Base-by-base conservation (phyloP, 2,329 filamentous ascomycete genomes). In the Beauveria bassiana region DNA sequence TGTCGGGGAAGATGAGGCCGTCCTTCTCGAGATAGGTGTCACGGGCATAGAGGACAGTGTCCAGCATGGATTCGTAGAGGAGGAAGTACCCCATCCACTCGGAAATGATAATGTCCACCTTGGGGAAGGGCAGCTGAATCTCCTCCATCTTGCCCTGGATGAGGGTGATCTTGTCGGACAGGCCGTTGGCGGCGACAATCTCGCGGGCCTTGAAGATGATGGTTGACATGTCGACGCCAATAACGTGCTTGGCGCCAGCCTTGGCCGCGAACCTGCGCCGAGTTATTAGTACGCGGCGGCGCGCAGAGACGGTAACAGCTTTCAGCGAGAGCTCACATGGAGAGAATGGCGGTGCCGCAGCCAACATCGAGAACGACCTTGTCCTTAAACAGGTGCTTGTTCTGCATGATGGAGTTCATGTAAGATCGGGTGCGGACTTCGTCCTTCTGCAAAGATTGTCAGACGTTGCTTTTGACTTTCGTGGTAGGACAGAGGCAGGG, bases 11-110 rank as follows among this genome's bases (percentile, higher is more conserved):
- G 78, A 99, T 98, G 70, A 97, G 81, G 66, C 93, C 93, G 68
- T 90, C 90, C 73, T 90, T 88, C 65, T 80, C 81, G 64, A 99
- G 86, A 77, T 96, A 99, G 74, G 83, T 89, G 82, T 99, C 95
- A 69, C 95, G 88, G 28, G 95, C 95, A 73, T 97, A 98, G 63
- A 99, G 84, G 56, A 99, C 95, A 38, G 95, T 99, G 79, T 99
- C 95, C 72, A 99, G 78, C 95, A 99, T 99, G 85, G 86, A 90
- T 86, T 99, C 95, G 78, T 99, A 99, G 64, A 99, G 86, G 59
- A 99, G 81, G 81, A 98, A 98, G 81, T 99, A 99, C 40, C 95
- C 95, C 95, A 99, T 99, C 95, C 95, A 99, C 81, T 99, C 95
- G 2, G 93, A 98, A 75, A 99, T 96, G 79, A 99, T 99, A 74